Conservation (phyloP, 129 eudicot species). For the Pulicaria dysenterica region DNA sequence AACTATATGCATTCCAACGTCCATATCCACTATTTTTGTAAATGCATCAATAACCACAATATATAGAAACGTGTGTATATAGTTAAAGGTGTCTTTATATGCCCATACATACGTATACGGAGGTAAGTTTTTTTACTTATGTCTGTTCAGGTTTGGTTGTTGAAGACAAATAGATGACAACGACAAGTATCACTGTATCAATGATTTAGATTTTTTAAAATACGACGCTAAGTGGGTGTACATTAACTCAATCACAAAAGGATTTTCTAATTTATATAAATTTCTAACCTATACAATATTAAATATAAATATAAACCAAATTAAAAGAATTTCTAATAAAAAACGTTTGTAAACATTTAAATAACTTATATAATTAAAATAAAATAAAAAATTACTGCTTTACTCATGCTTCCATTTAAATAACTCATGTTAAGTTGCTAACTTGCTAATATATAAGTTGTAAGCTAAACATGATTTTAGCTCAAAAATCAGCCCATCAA, state of each 20-base stretch:
- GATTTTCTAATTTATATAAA: neutral
- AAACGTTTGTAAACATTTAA: too few species aligned
- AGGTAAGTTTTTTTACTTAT: neutral
- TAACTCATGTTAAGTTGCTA: too few species aligned
- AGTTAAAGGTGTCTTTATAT: neutral
- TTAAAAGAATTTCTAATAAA: too few species aligned
- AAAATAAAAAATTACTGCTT: too few species aligned
- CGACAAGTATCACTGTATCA: neutral
- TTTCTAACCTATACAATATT: too few species aligned
- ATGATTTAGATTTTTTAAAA: neutral
- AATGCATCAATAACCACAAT: neutral
- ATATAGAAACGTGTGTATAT: conserved; percentile 5
- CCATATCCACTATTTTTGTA: neutral
- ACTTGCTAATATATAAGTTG: too few species aligned
- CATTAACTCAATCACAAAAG: neutral
- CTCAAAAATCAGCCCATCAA: neutral
- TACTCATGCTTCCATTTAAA: too few species aligned
- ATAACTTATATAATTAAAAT: too few species aligned
- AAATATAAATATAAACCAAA: too few species aligned
- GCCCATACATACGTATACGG: neutral
- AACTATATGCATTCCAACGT: neutral
- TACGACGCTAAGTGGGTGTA: neutral
- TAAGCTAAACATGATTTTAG: neutral
- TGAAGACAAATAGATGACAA: conserved; percentile 6
- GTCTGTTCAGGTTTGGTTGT: neutral